phyloP scores from a whole-genome alignment of 257 asterid genomes.

The Solanum ossicruentum region DNA sequence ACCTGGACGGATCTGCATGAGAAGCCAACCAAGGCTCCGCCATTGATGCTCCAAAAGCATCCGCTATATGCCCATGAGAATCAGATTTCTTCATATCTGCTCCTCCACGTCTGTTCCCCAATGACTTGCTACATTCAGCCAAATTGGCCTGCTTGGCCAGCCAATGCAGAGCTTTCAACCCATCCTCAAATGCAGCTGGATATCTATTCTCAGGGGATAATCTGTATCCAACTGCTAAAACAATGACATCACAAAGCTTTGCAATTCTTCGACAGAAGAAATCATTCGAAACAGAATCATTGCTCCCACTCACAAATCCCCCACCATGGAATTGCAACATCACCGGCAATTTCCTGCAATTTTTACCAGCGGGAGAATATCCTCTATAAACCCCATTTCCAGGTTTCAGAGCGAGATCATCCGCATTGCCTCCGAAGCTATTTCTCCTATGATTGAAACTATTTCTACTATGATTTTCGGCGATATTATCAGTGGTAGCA shows the following conservation, averaged over 20 bases:
- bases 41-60: constrained; percentile 84
- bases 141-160: constrained; percentile 81
- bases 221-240: constrained; percentile 83
- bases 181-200: constrained; percentile 90
- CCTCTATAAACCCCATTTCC: constrained; percentile 56
- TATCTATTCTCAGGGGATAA: constrained; percentile 79
- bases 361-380: constrained; percentile 44
- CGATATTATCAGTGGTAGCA: not conserved
- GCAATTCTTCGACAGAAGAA: constrained; percentile 71
- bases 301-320: constrained; percentile 85
- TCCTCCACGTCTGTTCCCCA: constrained; percentile 29
- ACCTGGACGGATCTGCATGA: constrained; percentile 97
- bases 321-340: constrained; percentile 91
- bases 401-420: constrained; percentile 27
- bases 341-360: constrained; percentile 47
- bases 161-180: constrained; percentile 83
- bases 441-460: constrained; percentile 24
- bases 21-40: constrained; percentile 98
- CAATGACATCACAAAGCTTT: constrained; percentile 75
- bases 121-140: constrained; percentile 73
- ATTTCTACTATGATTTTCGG: not conserved
- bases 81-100: constrained; percentile 54
- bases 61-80: constrained; percentile 46
- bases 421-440: constrained; percentile 41
- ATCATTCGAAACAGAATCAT: constrained; percentile 74